These are phyloP conservation scores for Postia placenta DNA, from an alignment of 768 basidiomycete genomes.

Conservation along the genomic window DNA sequence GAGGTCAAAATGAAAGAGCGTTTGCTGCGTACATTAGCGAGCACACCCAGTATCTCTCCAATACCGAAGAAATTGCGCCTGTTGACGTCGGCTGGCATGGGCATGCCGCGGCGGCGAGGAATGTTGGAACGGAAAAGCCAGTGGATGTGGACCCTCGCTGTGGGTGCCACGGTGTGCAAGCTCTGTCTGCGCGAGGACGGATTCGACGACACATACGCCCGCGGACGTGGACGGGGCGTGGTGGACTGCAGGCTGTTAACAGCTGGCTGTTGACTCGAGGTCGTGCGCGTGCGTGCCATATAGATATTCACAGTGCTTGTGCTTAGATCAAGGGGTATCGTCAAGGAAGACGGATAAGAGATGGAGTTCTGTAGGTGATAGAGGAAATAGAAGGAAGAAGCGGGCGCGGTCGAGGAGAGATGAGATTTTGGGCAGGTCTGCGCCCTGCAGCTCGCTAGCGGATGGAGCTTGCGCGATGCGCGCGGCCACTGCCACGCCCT, in stretches of 20 bases:
- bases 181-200: constrained; percentile 24
- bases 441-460: constrained; percentile 5
- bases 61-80: constrained; percentile 75
- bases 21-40: constrained; percentile 76
- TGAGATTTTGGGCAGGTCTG: constrained; percentile 8
- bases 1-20: constrained; percentile 19
- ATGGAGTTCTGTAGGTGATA: constrained; percentile 5
- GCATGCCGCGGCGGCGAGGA: constrained; percentile 52
- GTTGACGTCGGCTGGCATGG: constrained; percentile 54
- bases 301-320: background rate
- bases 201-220: constrained; percentile 19
- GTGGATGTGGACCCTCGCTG: constrained; percentile 35
- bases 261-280: constrained; percentile 8
- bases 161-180: constrained; percentile 17
- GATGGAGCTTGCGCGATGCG: constrained; percentile 6
- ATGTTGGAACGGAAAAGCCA: constrained; percentile 77
- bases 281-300: constrained; percentile 15
- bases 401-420: constrained; percentile 6
- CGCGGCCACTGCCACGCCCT: constrained; percentile 5
- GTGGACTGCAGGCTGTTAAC: constrained; percentile 7
- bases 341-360: background rate
- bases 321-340: background rate
- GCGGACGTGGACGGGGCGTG: constrained; percentile 14
- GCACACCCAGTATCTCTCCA: constrained; percentile 69
- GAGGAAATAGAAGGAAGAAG: constrained; percentile 10